Percentiles rank a stretch among this genome's conserved stretches.
These are phyloP conservation scores for Scedosporium dehoogii DNA, from an alignment of 2,329 filamentous ascomycete genomes.

Conservation along the genomic window DNA sequence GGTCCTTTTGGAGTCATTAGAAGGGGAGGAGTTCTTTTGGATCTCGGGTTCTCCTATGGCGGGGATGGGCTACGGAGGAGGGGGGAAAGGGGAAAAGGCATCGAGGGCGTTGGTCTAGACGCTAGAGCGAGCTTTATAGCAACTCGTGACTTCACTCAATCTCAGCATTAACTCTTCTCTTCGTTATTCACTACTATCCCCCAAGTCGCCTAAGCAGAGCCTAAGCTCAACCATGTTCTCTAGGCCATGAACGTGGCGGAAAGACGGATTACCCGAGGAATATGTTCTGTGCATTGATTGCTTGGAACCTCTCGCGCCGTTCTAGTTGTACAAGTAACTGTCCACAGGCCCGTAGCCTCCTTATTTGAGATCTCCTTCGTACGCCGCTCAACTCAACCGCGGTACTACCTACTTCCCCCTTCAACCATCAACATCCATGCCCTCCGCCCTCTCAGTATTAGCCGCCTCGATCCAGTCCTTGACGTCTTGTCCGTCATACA, in stretches of 20 bases:
- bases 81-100: not conserved
- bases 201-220: no score
- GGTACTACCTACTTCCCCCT: not conserved
- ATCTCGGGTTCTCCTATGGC: not conserved
- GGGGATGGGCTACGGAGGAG: not conserved
- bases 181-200: not conserved
- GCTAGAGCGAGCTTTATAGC: not conserved
- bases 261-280: no score
- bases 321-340: conserved; percentile 2
- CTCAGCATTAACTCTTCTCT: conserved; percentile 11
- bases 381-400: conserved; percentile 19
- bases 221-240: no score
- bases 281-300: not conserved
- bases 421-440: conserved; percentile 23
- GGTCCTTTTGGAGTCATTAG: not conserved
- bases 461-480: conserved; percentile 72
- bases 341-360: not conserved
- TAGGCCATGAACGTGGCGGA: no score
- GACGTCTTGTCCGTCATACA: conserved; percentile 84
- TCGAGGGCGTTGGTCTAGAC: conserved; percentile 5
- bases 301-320: not conserved
- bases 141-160: not conserved
- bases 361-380: conserved; percentile 14
- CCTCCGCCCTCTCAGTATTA: conserved; percentile 29
- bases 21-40: not conserved